Evolutionary conservation across 2,329 filamentous ascomycete species (phyloP).

Genomic region (Cordyceps fumosorosea): DNA sequence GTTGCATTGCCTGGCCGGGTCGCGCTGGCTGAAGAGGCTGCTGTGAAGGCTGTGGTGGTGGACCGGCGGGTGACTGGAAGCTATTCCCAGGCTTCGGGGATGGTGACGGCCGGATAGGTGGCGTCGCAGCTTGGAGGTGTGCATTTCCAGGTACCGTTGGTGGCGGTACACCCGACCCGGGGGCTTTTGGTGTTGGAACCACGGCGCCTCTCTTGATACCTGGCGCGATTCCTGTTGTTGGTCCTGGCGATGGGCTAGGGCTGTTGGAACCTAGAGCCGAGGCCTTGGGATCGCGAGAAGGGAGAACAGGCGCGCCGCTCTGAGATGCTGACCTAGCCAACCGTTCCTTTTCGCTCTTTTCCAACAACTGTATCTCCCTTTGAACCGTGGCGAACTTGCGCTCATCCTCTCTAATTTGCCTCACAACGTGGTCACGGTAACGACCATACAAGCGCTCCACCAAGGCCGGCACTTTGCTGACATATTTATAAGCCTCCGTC

Average conservation of each 20-base stretch:
- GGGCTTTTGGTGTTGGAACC: conserved; percentile 30
- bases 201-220: conserved; percentile 24
- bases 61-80: conserved; percentile 29
- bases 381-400: conserved; percentile 55
- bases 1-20: neutral
- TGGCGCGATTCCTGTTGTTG: conserved; percentile 17
- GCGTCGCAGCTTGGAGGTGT: conserved; percentile 22
- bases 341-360: conserved; percentile 40
- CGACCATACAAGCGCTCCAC: conserved; percentile 67
- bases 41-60: conserved; percentile 23
- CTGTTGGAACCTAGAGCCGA: conserved; percentile 19
- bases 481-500: conserved; percentile 59
- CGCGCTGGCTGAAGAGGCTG: conserved; percentile 19
- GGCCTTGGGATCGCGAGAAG: conserved; percentile 27
- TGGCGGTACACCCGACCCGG: conserved; percentile 17
- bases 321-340: conserved; percentile 31
- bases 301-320: conserved; percentile 25
- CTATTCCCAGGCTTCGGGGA: conserved; percentile 26
- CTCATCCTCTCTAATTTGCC: conserved; percentile 70
- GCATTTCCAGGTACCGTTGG: conserved; percentile 23
- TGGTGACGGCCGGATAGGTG: conserved; percentile 23
- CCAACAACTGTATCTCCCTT: conserved; percentile 61
- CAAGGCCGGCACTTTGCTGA: conserved; percentile 62
- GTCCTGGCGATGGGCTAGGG: conserved; percentile 19
- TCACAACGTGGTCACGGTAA: conserved; percentile 65